Conservation (phyloP, 345 rosid species). For the Populus tremula region DNA sequence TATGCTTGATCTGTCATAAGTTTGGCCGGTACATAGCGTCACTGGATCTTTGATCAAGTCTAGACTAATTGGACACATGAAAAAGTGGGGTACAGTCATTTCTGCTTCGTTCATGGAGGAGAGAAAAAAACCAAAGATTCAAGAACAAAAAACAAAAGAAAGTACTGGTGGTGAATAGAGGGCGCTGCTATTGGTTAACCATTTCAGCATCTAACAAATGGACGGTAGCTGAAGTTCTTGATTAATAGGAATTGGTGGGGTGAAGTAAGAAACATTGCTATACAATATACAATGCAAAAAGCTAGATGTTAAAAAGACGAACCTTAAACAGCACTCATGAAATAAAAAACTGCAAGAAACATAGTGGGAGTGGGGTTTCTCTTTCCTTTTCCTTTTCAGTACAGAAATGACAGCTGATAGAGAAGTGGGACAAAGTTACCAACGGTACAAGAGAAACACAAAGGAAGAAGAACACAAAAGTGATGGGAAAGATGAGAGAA, state of each 20-base stretch:
- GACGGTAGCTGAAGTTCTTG: not conserved
- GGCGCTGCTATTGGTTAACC: not conserved
- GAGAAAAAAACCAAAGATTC: not conserved
- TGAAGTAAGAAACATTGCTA: not conserved
- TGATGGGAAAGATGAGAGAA: not conserved
- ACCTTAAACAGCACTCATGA: slow-evolving; percentile 4
- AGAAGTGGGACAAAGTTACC: not conserved
- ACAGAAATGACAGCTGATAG: not conserved
- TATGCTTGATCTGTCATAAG: slow-evolving; percentile 65
- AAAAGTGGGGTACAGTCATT: slow-evolving; percentile 48
- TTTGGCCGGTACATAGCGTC: slow-evolving; percentile 66
- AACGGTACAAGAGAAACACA: not conserved
- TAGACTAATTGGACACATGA: slow-evolving; percentile 66
- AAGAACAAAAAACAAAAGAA: not conserved
- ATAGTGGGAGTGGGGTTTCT: slow-evolving; percentile 3
- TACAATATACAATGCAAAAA: not conserved
- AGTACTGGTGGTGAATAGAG: not conserved
- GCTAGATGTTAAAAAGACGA: not conserved
- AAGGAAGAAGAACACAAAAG: not conserved
- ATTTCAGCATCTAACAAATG: slow-evolving; percentile 7
- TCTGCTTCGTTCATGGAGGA: slow-evolving; percentile 28
- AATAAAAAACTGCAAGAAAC: not conserved
- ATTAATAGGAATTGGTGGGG: not conserved
- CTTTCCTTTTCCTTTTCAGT: not conserved
- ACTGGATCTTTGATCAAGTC: slow-evolving; percentile 69